Conservation (phyloP, 2,329 filamentous ascomycete species). For the Claviceps maximensis region DNA sequence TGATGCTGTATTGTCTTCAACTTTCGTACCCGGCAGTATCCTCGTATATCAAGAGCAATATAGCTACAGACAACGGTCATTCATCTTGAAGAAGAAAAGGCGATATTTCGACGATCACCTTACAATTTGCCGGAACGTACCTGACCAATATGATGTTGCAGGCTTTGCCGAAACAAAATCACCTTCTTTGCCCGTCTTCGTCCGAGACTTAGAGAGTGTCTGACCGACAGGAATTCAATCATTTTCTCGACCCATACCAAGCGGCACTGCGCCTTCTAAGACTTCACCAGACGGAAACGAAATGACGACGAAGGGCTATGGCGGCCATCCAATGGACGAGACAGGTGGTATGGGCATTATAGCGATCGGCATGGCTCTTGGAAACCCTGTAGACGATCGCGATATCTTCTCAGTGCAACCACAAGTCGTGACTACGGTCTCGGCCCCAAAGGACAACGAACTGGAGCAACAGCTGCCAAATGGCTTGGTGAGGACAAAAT, state of each 20-base stretch:
- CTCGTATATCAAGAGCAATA: background rate
- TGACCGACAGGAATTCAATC: background rate
- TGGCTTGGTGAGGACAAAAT: slow-evolving; percentile 28
- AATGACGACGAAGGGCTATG: background rate
- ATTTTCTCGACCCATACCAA: background rate
- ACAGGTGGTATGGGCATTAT: slow-evolving; percentile 15
- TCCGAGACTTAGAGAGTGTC: background rate
- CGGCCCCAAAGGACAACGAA: slow-evolving; percentile 10
- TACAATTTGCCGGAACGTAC: background rate
- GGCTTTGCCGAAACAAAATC: background rate
- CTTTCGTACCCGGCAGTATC: background rate
- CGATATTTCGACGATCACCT: background rate
- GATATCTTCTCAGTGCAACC: slow-evolving; percentile 15
- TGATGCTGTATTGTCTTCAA: background rate
- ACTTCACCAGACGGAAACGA: slow-evolving; percentile 23
- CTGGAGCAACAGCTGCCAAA: slow-evolving; percentile 9
- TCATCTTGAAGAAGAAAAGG: background rate
- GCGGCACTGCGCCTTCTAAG: slow-evolving; percentile 13
- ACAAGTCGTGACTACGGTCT: slow-evolving; percentile 13
- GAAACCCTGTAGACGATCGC: slow-evolving; percentile 46
- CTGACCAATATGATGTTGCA: background rate
- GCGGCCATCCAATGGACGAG: slow-evolving; percentile 16
- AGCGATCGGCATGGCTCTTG: slow-evolving; percentile 61
- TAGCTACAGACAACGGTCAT: background rate
- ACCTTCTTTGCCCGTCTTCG: background rate